These are phyloP conservation scores for Pelargonium citronellum DNA, from an alignment of 441 rosid species.

Conservation along the genomic window DNA sequence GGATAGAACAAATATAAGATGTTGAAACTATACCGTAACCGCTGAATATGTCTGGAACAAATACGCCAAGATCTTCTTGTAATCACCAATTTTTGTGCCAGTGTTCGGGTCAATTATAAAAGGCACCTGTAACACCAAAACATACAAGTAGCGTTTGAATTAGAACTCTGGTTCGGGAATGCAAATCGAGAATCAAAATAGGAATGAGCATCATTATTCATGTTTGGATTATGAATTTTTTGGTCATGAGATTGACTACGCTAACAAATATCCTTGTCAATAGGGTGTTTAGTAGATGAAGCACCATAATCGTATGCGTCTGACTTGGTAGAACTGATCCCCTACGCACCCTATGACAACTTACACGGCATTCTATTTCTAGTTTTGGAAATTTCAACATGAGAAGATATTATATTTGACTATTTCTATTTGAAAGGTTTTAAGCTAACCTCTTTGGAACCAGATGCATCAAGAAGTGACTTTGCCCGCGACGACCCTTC, in stretches of 20 bases:
- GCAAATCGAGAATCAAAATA: background rate
- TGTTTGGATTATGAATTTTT: too few relatives aligned
- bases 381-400: too few relatives aligned
- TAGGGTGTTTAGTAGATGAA: too few relatives aligned
- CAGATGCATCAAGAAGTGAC: constrained; percentile 47
- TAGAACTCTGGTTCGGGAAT: background rate
- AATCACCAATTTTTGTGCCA: constrained; percentile 46
- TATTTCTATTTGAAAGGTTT: background rate
- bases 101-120: constrained; percentile 78
- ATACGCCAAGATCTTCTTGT: constrained; percentile 54
- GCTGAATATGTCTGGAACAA: constrained; percentile 58
- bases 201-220: background rate
- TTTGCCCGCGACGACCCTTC: constrained; percentile 45
- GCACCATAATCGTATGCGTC: too few relatives aligned
- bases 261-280: background rate
- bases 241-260: background rate
- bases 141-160: background rate
- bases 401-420: too few relatives aligned
- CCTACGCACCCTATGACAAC: too few relatives aligned
- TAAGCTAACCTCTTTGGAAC: constrained; percentile 55
- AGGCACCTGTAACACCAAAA: constrained; percentile 48
- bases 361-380: background rate
- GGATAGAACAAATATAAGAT: background rate
- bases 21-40: constrained; percentile 27
- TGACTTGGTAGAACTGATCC: too few relatives aligned